Conservation (phyloP, 139 green algal species). For the Closterium sp. region DNA sequence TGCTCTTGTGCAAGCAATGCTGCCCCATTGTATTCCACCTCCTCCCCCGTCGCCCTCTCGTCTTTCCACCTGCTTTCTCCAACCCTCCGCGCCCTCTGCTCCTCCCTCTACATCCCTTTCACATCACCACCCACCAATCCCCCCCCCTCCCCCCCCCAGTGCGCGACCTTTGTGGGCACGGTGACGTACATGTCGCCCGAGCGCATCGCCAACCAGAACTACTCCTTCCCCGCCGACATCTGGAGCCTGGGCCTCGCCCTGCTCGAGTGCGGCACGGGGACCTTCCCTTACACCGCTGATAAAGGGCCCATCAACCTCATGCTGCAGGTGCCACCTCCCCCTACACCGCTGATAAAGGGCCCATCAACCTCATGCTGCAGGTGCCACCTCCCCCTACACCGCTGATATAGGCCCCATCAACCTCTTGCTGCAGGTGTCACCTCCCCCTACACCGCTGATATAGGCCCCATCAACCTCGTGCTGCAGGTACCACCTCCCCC, state of each 20-base stretch:
- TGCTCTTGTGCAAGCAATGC: no score
- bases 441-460: slow-evolving; percentile 54
- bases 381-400: slow-evolving; percentile 58
- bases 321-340: slow-evolving; percentile 58
- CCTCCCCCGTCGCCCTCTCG: not conserved
- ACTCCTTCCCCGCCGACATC: slow-evolving; percentile 68
- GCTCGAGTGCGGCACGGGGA: slow-evolving; percentile 67
- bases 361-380: slow-evolving; percentile 57
- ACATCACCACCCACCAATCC: no score
- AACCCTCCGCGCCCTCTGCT: not conserved
- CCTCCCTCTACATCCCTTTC: no score
- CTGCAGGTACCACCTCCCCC: slow-evolving; percentile 55
- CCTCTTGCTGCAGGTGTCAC: slow-evolving; percentile 58
- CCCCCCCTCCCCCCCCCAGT: slow-evolving; percentile 37
- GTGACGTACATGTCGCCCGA: slow-evolving; percentile 64
- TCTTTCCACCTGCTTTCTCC: not conserved
- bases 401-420: slow-evolving; percentile 46
- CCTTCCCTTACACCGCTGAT: slow-evolving; percentile 55
- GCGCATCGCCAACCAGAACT: slow-evolving; percentile 55
- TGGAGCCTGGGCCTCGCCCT: slow-evolving; percentile 74
- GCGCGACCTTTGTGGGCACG: slow-evolving; percentile 57
- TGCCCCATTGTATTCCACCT: no score
- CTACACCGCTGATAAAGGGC: slow-evolving; percentile 53
- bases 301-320: slow-evolving; percentile 55
- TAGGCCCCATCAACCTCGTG: slow-evolving; percentile 53